These are phyloP conservation scores for Thielaviopsis populi DNA, from an alignment of 2,329 filamentous ascomycete genomes.

Conservation along the genomic window DNA sequence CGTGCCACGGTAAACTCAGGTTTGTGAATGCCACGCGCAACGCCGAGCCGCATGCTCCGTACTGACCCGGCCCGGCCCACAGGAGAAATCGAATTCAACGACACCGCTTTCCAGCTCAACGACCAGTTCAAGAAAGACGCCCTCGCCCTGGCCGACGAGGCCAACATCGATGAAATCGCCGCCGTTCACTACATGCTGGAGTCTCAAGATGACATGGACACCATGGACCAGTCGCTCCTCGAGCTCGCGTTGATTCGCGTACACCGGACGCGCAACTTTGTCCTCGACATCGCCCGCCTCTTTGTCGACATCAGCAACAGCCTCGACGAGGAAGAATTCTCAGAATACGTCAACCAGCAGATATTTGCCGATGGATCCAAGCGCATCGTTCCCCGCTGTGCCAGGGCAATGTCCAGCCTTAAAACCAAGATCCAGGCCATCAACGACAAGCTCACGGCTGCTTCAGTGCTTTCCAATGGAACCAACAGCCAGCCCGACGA, in stretches of 20 bases:
- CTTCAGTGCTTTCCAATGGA: slow-evolving; percentile 55
- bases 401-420: slow-evolving; percentile 60
- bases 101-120: slow-evolving; percentile 66
- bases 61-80: slow-evolving; percentile 1
- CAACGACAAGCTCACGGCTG: slow-evolving; percentile 59
- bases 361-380: slow-evolving; percentile 39
- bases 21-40: slow-evolving; percentile 25
- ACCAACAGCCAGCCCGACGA: slow-evolving; percentile 39
- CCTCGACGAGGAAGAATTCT: slow-evolving; percentile 27
- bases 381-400: slow-evolving; percentile 57
- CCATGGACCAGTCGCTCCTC: slow-evolving; percentile 56
- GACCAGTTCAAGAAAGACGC: slow-evolving; percentile 73
- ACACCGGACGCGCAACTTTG: slow-evolving; percentile 68
- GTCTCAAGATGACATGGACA: slow-evolving; percentile 51
- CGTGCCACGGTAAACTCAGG: slow-evolving; percentile 55
- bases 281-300: slow-evolving; percentile 71
- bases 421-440: slow-evolving; percentile 63
- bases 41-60: neutral
- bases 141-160: slow-evolving; percentile 68
- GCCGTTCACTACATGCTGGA: slow-evolving; percentile 63
- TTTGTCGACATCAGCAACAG: slow-evolving; percentile 51
- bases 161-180: slow-evolving; percentile 80
- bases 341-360: slow-evolving; percentile 39
- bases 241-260: slow-evolving; percentile 75
- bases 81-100: slow-evolving; percentile 64